These are phyloP conservation scores for Fibroporia radiculosa DNA, from an alignment of 768 basidiomycete species.

Conservation along the genomic window DNA sequence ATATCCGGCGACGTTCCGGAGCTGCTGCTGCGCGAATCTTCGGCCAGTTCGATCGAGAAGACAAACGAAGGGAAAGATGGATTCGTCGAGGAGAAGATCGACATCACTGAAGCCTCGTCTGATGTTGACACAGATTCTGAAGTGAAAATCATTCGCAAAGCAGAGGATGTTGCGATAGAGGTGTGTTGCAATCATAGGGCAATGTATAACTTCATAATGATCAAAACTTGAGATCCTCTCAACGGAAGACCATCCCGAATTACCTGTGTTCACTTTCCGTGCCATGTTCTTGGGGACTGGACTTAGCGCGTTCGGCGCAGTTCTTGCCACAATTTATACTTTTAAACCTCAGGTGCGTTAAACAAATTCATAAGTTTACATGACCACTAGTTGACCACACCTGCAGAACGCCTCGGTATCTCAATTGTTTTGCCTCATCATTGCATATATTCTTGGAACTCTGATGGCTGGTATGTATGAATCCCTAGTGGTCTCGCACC, in stretches of 20 bases:
- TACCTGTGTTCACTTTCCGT: constrained; percentile 43
- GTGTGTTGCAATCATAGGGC: constrained; percentile 19
- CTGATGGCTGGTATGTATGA: constrained; percentile 35
- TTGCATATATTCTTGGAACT: constrained; percentile 46
- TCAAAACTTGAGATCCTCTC: constrained; percentile 34
- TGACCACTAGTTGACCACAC: constrained; percentile 29
- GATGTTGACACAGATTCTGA: constrained; percentile 13
- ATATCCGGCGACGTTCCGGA: background rate
- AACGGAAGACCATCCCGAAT: constrained; percentile 39
- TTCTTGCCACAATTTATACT: constrained; percentile 28
- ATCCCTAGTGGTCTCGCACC: background rate
- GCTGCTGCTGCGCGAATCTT: constrained; percentile 6
- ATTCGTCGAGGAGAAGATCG: constrained; percentile 13
- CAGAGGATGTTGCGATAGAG: constrained; percentile 37
- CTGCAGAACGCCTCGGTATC: constrained; percentile 45
- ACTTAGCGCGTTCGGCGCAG: constrained; percentile 39
- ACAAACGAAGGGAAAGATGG: background rate
- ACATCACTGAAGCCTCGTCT: constrained; percentile 9
- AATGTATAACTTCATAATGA: too few relatives aligned
- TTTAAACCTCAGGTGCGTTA: constrained; percentile 26
- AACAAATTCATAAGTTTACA: background rate
- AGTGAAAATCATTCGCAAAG: constrained; percentile 28
- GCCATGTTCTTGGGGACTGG: constrained; percentile 40
- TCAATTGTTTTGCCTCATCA: constrained; percentile 47
- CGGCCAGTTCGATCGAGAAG: constrained; percentile 11